Base-by-base conservation (phyloP, 495 filamentous ascomycete species). In the Pyrenula massariospora region DNA sequence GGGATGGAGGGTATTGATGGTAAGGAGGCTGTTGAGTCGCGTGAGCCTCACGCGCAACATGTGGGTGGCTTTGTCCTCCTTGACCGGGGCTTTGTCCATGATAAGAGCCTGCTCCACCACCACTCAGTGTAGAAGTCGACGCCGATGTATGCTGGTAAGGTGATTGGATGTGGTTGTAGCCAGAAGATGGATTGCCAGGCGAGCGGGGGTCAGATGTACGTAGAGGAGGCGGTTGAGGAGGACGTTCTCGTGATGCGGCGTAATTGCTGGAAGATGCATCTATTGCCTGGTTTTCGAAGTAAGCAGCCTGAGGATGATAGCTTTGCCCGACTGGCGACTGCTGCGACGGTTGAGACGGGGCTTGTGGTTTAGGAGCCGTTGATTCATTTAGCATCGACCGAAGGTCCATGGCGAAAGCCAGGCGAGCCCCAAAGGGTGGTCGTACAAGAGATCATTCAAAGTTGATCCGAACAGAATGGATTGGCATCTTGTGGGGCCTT, bases 131-230 rank as follows among this genome's bases (percentile, higher is more conserved):
- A 12, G 70, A 31, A 1, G 66, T 57, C 15, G 72, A 61, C 21
- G 66, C 59, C 12, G 71, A 62, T 25, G 67, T 68, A 51, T 74
- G 71, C 58, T 76, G 74, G 56, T 76, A 76, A 5, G 76, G 73
- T 36, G 77, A 77, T 50, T 71, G 70, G 31, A 63, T 60, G 24
- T 69, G 68, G 49, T 66, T 65, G 57, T 75, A 74, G 48, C 73
- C 65, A 48, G 73, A 71, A 55, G 71, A 67, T 15, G 31, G 31
- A 52, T 63, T 67, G 19, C 71, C 68, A 12, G 73, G 73, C 12
- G 73, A 73, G 36, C 53, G 60, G 53, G 65, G 65, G 56, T 74
- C 70, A 53, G 66, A 63, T 21, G 69, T 61, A 54, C 70, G 71
- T 55, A 74, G 65, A 55, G 73, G 68, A 8, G 69, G 64, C 49